Conservation (phyloP, 108 stramenopile genomes). For the Fragilaria radians region DNA sequence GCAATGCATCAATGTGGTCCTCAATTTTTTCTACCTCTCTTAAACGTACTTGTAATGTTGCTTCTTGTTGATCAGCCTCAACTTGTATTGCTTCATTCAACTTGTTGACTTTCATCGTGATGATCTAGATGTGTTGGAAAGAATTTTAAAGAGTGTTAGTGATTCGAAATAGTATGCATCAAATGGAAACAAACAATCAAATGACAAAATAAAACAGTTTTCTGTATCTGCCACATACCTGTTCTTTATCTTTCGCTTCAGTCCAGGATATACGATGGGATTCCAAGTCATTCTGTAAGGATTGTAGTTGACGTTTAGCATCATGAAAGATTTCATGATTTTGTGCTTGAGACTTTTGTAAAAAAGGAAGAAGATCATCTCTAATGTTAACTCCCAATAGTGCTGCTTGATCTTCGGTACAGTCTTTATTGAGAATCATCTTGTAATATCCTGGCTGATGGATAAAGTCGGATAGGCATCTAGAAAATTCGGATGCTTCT, state of each 20-base stretch:
- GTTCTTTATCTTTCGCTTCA: slow-evolving; percentile 38
- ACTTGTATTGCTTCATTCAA: slow-evolving; percentile 37
- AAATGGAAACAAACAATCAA: neutral
- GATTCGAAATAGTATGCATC: neutral
- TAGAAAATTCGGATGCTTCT: slow-evolving; percentile 30
- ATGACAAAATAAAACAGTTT: neutral
- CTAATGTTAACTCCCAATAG: slow-evolving; percentile 48
- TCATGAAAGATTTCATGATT: slow-evolving; percentile 19
- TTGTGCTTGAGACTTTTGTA: slow-evolving; percentile 25
- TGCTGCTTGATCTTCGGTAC: slow-evolving; percentile 19
- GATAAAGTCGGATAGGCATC: slow-evolving; percentile 47
- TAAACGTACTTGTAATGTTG: slow-evolving; percentile 45
- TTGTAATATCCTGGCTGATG: slow-evolving; percentile 30
- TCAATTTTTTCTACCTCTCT: slow-evolving; percentile 58
- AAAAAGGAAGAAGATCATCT: slow-evolving; percentile 20
- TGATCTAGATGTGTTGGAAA: slow-evolving; percentile 17
- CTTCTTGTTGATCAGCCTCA: slow-evolving; percentile 47
- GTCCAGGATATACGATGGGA: slow-evolving; percentile 26
- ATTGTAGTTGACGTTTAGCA: slow-evolving; percentile 30
- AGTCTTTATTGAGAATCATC: slow-evolving; percentile 32
- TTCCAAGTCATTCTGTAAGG: slow-evolving; percentile 53
- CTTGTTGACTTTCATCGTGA: slow-evolving; percentile 38
- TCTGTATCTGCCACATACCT: slow-evolving; percentile 13
- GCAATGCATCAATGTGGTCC: slow-evolving; percentile 54
- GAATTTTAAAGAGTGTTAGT: neutral